Evolutionary conservation across 2,329 filamentous ascomycete species (phyloP).

Genomic region (Fusarium equiseti): DNA sequence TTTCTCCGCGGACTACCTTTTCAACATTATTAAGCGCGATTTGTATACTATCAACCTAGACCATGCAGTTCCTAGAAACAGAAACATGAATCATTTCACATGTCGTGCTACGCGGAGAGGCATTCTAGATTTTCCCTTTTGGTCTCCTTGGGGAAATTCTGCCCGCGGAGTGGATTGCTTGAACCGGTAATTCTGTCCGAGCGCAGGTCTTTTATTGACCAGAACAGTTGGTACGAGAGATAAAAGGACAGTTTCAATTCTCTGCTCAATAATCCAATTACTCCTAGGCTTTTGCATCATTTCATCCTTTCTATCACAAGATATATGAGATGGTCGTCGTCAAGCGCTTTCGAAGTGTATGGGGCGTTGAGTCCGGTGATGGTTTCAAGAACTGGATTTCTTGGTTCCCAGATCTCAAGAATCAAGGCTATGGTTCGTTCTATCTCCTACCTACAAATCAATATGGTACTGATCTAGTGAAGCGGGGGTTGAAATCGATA

Average conservation of each 20-base stretch:
- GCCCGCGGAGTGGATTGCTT: background rate
- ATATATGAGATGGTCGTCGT: background rate
- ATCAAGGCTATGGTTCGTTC: background rate
- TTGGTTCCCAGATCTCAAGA: background rate
- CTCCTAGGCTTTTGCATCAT: background rate
- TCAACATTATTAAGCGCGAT: background rate
- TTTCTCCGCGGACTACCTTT: background rate
- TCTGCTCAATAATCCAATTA: background rate
- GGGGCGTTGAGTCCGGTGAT: background rate
- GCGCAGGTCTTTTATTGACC: background rate
- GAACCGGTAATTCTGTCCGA: background rate
- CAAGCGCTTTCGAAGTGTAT: background rate
- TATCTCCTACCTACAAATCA: fast-evolving
- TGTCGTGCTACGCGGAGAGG: background rate
- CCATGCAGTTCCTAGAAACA: background rate
- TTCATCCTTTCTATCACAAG: background rate
- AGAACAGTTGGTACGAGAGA: background rate
- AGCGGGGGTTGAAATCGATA: background rate
- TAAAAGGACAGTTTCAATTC: background rate
- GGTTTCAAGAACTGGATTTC: background rate
- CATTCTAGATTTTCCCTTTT: background rate
- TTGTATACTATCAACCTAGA: background rate
- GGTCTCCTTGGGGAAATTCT: background rate
- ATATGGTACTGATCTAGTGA: fast-evolving
- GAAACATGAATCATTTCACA: background rate